A percentile compares a stretch with the other conserved stretches of the same genome.
phyloP scores from a whole-genome alignment of 73 alveolate species.

The Blepharisma stoltei region DNA sequence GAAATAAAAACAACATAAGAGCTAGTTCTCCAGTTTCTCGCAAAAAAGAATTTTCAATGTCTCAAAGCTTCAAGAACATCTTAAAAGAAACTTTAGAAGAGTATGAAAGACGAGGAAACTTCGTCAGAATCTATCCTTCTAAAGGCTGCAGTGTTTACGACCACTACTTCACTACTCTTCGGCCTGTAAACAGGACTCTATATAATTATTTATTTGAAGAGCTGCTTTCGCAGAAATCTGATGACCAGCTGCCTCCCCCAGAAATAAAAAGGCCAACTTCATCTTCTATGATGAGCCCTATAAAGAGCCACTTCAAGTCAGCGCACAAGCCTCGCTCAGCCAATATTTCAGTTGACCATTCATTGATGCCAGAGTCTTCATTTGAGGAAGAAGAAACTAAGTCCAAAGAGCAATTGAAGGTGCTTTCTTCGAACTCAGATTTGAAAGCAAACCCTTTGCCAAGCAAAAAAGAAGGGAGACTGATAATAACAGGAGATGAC shows the following conservation, averaged over 20 bases:
- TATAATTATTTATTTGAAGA: constrained; percentile 46
- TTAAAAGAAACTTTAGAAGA: constrained; percentile 53
- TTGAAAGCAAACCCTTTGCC: not conserved
- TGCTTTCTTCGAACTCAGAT: not conserved
- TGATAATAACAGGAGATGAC: constrained; percentile 70
- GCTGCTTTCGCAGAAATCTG: not conserved
- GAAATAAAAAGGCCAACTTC: not conserved
- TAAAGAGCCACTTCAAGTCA: not conserved
- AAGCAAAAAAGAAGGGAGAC: constrained; percentile 41
- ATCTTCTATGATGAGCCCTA: no score
- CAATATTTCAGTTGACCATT: not conserved
- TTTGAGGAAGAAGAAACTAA: not conserved
- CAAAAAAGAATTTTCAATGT: not conserved
- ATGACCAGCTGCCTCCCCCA: not conserved
- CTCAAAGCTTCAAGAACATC: constrained; percentile 27
- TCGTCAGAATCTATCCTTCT: constrained; percentile 63
- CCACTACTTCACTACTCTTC: constrained; percentile 46
- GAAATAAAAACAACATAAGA: no score
- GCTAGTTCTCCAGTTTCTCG: not conserved
- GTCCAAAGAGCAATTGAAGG: not conserved
- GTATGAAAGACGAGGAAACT: constrained; percentile 52
- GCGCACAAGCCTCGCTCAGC: not conserved
- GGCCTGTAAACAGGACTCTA: constrained; percentile 47
- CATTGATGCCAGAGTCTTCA: not conserved
- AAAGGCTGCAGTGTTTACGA: constrained; percentile 46